phyloP scores from a whole-genome alignment of 2,329 filamentous ascomycete species.

The Harringtonia lauricola region DNA sequence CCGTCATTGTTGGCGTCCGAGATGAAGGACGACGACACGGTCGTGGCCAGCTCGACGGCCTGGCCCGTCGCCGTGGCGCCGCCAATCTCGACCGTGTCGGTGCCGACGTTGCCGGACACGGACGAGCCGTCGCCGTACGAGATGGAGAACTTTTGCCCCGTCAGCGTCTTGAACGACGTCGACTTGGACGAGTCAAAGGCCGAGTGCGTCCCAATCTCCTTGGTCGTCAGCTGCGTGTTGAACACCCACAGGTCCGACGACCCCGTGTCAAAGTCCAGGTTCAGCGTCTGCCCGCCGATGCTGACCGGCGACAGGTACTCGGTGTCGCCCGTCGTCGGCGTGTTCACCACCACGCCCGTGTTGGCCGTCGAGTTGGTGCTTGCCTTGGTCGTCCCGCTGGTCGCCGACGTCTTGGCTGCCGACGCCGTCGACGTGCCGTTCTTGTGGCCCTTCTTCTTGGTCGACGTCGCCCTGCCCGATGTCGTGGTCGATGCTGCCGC shows the following conservation, averaged over 20 bases:
- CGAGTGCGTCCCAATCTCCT: constrained; percentile 35
- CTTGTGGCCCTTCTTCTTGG: constrained; percentile 1
- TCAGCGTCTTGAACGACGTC: constrained; percentile 19
- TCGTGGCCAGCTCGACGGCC: constrained; percentile 55
- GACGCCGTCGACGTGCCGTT: background rate
- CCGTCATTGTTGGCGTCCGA: constrained; percentile 52
- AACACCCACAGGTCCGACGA: constrained; percentile 69
- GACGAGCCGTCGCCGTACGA: constrained; percentile 58
- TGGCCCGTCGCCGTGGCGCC: constrained; percentile 50
- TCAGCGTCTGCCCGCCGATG: constrained; percentile 58
- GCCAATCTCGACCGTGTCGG: constrained; percentile 57
- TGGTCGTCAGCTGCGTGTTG: constrained; percentile 42
- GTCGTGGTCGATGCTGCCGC: background rate
- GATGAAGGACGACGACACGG: constrained; percentile 46
- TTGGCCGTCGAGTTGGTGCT: constrained; percentile 6
- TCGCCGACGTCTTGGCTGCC: constrained; percentile 9
- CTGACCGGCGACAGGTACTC: constrained; percentile 60
- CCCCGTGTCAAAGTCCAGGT: constrained; percentile 66
- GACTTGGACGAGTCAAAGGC: constrained; percentile 27
- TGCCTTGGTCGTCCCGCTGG: constrained; percentile 16
- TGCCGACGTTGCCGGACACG: constrained; percentile 53
- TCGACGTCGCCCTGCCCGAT: constrained; percentile 15
- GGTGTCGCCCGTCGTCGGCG: constrained; percentile 52
- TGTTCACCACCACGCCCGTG: constrained; percentile 51
- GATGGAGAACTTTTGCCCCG: constrained; percentile 47